Evolutionary conservation across 2,329 filamentous ascomycete species (phyloP).

Genomic region (Alternaria arbusti): DNA sequence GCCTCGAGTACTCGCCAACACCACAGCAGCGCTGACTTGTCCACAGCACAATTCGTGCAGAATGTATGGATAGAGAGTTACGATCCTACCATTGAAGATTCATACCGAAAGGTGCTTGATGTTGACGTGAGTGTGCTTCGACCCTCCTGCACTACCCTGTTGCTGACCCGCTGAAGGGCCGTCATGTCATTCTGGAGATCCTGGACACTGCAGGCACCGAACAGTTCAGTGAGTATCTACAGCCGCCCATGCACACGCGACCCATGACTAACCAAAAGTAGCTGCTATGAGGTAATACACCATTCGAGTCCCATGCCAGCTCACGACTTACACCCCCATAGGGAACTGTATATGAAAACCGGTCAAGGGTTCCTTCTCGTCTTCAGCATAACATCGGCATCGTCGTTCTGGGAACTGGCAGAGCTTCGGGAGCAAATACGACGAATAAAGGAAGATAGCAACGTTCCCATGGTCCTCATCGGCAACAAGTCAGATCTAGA

Average conservation of each 20-base stretch:
- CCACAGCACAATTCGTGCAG: constrained; percentile 82
- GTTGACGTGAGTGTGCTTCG: constrained; percentile 74
- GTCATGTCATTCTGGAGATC: constrained; percentile 89
- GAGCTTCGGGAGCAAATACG: constrained; percentile 88
- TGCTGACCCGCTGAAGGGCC: constrained; percentile 63
- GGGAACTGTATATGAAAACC: constrained; percentile 76
- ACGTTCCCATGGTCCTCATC: constrained; percentile 85
- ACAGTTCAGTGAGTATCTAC: constrained; percentile 76
- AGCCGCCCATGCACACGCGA: background rate
- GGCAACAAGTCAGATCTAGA: constrained; percentile 92
- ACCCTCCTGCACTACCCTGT: background rate
- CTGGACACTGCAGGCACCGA: constrained; percentile 91
- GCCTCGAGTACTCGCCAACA: background rate
- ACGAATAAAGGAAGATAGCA: constrained; percentile 87
- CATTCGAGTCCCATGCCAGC: constrained; percentile 17
- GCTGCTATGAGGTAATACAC: constrained; percentile 44
- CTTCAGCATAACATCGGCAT: constrained; percentile 86
- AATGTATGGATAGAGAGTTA: constrained; percentile 89
- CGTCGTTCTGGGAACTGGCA: constrained; percentile 81
- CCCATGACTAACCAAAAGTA: constrained; percentile 24
- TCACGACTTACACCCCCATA: constrained; percentile 21
- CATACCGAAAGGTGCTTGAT: constrained; percentile 66
- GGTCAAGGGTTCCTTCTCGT: constrained; percentile 91
- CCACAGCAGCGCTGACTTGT: constrained; percentile 20
- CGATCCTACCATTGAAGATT: constrained; percentile 68